Percentiles rank a stretch among this genome's conserved stretches.
Conservation (phyloP, 83 land plant genomes). For the Larix sibirica region DNA sequence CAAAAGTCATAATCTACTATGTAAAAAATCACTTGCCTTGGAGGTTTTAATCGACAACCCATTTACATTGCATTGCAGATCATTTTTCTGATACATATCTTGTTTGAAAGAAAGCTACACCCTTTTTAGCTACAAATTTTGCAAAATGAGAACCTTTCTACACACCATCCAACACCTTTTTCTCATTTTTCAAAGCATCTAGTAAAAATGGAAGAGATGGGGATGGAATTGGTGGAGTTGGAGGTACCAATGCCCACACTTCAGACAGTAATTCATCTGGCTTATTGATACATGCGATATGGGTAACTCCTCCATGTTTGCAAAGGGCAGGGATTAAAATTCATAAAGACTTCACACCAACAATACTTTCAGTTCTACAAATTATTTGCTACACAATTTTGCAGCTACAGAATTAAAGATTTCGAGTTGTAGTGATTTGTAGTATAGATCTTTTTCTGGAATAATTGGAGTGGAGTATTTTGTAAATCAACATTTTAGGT, state of each 20-base stretch:
- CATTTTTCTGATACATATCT: neutral
- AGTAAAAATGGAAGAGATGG: slow-evolving; percentile 29
- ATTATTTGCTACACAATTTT: slow-evolving; percentile 3
- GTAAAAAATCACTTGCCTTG: slow-evolving; percentile 8
- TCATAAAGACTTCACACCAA: neutral
- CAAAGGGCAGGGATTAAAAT: slow-evolving; percentile 3
- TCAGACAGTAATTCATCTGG: slow-evolving; percentile 73
- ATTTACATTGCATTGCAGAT: neutral
- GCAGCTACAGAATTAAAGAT: neutral
- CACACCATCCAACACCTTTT: slow-evolving; percentile 10
- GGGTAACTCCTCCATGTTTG: slow-evolving; percentile 62
- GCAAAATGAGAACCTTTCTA: slow-evolving; percentile 86
- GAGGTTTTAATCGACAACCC: slow-evolving; percentile 1
- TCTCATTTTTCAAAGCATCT: slow-evolving; percentile 23
- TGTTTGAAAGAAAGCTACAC: slow-evolving; percentile 18
- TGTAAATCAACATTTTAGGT: no score
- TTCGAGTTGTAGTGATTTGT: no score
- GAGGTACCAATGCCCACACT: slow-evolving; percentile 87
- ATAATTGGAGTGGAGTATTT: no score
- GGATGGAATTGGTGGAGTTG: slow-evolving; percentile 53
- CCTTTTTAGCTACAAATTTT: slow-evolving; percentile 67
- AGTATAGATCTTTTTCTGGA: no score
- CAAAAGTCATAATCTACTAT: slow-evolving; percentile 5
- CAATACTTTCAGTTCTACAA: neutral
- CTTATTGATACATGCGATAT: slow-evolving; percentile 52